Evolutionary conservation across 352 stramenopile species (phyloP).

Genomic region (Globisporangium iwayamae): DNA sequence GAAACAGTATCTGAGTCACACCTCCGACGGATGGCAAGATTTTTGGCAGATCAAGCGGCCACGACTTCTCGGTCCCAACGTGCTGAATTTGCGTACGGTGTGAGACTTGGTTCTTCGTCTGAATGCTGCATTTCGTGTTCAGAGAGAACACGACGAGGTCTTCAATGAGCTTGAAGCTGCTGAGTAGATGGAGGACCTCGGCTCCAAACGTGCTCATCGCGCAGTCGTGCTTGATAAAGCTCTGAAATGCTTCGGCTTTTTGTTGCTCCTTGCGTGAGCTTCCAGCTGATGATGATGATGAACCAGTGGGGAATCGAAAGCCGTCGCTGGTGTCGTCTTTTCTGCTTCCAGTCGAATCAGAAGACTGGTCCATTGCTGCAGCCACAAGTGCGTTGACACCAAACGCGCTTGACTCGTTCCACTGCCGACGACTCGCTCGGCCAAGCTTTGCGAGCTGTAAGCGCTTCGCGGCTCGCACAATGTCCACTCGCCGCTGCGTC

Average conservation of each 20-base stretch:
- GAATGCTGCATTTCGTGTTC: constrained; percentile 47
- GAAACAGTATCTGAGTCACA: constrained; percentile 52
- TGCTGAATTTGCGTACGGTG: constrained; percentile 44
- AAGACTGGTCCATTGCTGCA: constrained; percentile 7
- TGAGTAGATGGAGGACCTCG: constrained; percentile 58
- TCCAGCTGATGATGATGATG: constrained; percentile 5
- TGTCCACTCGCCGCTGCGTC: constrained; percentile 55
- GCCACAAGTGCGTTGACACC: constrained; percentile 13
- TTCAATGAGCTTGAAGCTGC: constrained; percentile 57
- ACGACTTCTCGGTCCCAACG: constrained; percentile 43
- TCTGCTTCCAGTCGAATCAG: constrained; percentile 32
- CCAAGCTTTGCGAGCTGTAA: constrained; percentile 44
- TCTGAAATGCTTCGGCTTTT: constrained; percentile 37
- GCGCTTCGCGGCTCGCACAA: constrained; percentile 37
- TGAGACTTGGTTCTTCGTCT: constrained; percentile 20
- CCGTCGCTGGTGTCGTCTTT: constrained; percentile 43
- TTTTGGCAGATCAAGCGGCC: constrained; percentile 51
- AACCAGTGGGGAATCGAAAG: constrained; percentile 21
- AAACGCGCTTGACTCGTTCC: constrained; percentile 24
- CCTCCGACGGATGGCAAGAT: constrained; percentile 60
- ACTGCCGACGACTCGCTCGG: constrained; percentile 42
- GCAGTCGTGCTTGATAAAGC: constrained; percentile 62
- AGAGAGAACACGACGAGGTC: constrained; percentile 53
- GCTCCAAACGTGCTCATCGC: constrained; percentile 51
- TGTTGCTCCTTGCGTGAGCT: constrained; percentile 31